phyloP scores from a whole-genome alignment of 129 eudicot genomes.

The Ambrosia artemisiifolia region DNA sequence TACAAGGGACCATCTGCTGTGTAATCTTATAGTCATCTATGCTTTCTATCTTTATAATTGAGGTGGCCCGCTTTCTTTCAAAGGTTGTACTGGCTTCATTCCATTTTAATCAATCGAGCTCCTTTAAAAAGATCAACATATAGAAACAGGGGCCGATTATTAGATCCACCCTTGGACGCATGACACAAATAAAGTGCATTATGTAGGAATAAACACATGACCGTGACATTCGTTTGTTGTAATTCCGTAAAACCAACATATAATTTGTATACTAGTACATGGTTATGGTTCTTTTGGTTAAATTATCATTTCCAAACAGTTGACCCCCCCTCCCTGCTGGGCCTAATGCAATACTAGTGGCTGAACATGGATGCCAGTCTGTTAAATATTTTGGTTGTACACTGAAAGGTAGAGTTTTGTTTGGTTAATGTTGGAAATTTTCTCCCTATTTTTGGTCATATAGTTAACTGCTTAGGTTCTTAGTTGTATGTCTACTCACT shows the following conservation, averaged over 20 bases:
- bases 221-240: neutral
- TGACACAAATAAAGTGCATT: neutral
- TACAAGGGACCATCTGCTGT: slow-evolving; percentile 30
- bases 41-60: slow-evolving; percentile 32
- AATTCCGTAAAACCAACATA: slow-evolving; percentile 3
- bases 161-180: slow-evolving; percentile 7
- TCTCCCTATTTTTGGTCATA: neutral
- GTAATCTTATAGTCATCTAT: slow-evolving; percentile 20
- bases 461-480: neutral
- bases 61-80: slow-evolving; percentile 37
- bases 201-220: neutral
- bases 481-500: slow-evolving; percentile 13
- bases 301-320: slow-evolving; percentile 6
- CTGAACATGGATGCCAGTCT: slow-evolving; percentile 16
- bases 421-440: slow-evolving; percentile 1
- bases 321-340: slow-evolving; percentile 6
- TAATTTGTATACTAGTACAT: neutral
- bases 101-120: slow-evolving; percentile 7
- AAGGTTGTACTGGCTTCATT: slow-evolving; percentile 22
- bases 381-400: slow-evolving; percentile 12
- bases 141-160: slow-evolving; percentile 20
- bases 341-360: slow-evolving; percentile 16
- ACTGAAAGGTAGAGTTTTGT: slow-evolving; percentile 5
- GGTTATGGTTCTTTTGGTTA: slow-evolving; percentile 10
- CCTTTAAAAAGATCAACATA: slow-evolving; percentile 6